These are phyloP conservation scores for Aspergillus caelatus DNA, from an alignment of 2,329 filamentous ascomycete species.

Conservation along the genomic window DNA sequence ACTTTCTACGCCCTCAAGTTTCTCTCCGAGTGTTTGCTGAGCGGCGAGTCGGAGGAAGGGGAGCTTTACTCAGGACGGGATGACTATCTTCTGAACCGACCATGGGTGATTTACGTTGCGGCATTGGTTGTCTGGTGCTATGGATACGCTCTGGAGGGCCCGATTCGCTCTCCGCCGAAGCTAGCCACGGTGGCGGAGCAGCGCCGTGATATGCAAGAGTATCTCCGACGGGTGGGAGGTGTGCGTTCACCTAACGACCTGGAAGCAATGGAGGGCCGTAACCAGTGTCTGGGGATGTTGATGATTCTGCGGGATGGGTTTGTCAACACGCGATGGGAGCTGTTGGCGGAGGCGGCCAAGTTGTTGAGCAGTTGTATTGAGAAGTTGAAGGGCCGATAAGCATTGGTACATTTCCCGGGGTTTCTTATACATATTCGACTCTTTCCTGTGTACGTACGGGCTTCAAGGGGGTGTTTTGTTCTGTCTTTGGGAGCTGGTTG, in stretches of 20 bases:
- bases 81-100: constrained; percentile 85
- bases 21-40: constrained; percentile 73
- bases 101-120: constrained; percentile 95
- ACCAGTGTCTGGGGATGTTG: constrained; percentile 78
- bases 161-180: constrained; percentile 57
- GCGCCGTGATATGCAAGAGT: constrained; percentile 76
- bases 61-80: constrained; percentile 76
- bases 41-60: constrained; percentile 45
- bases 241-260: constrained; percentile 77
- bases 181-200: constrained; percentile 67
- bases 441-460: neutral
- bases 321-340: constrained; percentile 81
- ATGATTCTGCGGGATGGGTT: constrained; percentile 83
- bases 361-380: constrained; percentile 80
- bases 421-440: neutral
- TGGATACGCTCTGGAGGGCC: constrained; percentile 85
- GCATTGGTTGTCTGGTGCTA: constrained; percentile 94
- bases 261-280: constrained; percentile 72
- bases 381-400: constrained; percentile 46
- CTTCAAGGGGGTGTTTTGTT: neutral
- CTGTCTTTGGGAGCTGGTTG: neutral
- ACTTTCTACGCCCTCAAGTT: constrained; percentile 92
- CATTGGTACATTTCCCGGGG: neutral
- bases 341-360: constrained; percentile 82
- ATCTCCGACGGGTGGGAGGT: constrained; percentile 71